Evolutionary conservation across 106 monocot genomes (phyloP), one percentile per base, ranked within the genome.

Genomic region (Allium fistulosum): DNA sequence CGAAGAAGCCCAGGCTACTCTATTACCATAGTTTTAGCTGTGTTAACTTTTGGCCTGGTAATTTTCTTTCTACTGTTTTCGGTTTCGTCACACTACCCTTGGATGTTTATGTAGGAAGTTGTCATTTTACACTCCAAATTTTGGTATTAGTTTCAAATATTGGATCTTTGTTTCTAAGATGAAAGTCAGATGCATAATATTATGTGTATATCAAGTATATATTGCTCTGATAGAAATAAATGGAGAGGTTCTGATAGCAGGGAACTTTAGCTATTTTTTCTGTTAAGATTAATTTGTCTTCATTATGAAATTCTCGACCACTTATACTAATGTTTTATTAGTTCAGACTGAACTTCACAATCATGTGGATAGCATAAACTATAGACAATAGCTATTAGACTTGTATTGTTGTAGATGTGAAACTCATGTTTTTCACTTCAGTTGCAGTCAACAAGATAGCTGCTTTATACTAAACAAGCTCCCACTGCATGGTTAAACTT

Each of bases 401-500:
- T 22, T 22, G 22, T 22, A 22, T 22, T 22, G 22, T 22, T 22
- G 22, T 53, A 0, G 46, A 50, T 10, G 48, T 68, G 22, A 22
- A 22, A 22, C 66, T 73, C 7, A 10, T 61, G 0, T 48, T 10
- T 17, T 10, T 53, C 51, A 47, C 9, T 7, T 64, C 55, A 69
- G 53, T 71, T 17, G 67, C 86, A 99, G 92, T 99, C 92, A 65
- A 92, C 97, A 9, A 68, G 97, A 11, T 99, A 92, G 97, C 87
- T 99, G 16, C 92, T 99, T 58, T 85, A 99, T 68, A 92, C 92
- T 37, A 86, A 99, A 64, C 92, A 92, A 84, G 97, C 97, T 67
- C 97, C 97, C 48, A 73, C 82, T 58, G 97, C 97, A 68, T 99
- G 97, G 97, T 59, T 99, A 47, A 86, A 92, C 66, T 99, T 99